Percentiles rank a stretch among this genome's conserved stretches.
phyloP scores from a whole-genome alignment of 106 monocot species.

The Dioscorea dumetorum region DNA sequence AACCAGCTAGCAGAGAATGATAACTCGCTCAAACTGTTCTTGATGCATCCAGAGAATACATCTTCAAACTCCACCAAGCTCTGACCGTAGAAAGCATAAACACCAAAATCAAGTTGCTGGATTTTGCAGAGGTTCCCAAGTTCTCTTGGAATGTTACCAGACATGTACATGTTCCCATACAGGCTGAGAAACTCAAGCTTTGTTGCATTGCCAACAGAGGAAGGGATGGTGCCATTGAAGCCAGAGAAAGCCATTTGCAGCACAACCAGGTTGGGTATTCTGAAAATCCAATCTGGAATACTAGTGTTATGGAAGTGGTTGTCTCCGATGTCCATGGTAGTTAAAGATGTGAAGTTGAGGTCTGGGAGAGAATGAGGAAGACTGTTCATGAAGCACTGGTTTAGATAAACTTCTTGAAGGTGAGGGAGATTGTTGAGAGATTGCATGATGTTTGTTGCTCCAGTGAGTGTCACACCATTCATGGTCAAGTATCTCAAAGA shows the following conservation, averaged over 20 bases:
- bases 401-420: neutral
- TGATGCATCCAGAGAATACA: neutral
- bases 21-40: conserved; percentile 1
- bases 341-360: neutral
- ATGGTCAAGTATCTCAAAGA: neutral
- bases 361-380: neutral
- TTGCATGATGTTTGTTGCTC: neutral
- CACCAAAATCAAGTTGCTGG: too few relatives aligned
- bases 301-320: neutral
- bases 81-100: too few relatives aligned
- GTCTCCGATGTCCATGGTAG: neutral
- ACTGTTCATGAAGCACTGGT: neutral
- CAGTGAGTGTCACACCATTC: neutral
- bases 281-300: neutral
- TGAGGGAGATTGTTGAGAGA: neutral
- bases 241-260: neutral
- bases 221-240: neutral
- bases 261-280: neutral
- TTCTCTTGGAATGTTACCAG: too few relatives aligned
- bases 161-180: too few relatives aligned
- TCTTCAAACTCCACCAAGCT: neutral
- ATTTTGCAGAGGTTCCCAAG: too few relatives aligned
- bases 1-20: neutral
- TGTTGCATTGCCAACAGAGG: too few relatives aligned
- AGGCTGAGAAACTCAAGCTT: too few relatives aligned